Base-by-base conservation (phyloP, 2,329 filamentous ascomycete species). In the Fusarium albosuccineum region DNA sequence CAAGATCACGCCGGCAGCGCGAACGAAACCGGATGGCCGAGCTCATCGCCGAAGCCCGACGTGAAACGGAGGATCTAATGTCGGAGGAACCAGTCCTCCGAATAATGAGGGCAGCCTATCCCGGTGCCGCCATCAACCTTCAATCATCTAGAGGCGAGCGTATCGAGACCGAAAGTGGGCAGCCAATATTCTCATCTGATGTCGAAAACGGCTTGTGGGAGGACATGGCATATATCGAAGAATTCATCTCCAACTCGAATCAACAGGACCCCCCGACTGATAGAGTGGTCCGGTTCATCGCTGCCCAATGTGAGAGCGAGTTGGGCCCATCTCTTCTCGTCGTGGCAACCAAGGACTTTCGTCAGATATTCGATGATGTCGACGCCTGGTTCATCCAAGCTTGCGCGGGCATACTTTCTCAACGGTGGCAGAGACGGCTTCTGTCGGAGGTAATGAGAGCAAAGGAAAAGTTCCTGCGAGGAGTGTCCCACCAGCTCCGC, bases 401-500 rank as follows among this genome's bases (percentile, higher is more conserved):
- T 5, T 82, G 80, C 48, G 78, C 81, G 1, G 65, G 67, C 6
- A 71, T 82, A 2, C 66, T 83, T 7, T 77, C 76, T 5, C 75
- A 79, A 4, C 74, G 73, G 17, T 78, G 78, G 69, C 82, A 83
- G 29, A 76, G 79, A 16, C 72, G 67, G 2, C 66, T 77, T 10
- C 65, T 83, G 0, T 67, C 75, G 26, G 81, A 84, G 61, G 82
- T 79, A 0, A 74, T 82, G 57, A 69, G 70, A 11, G 80, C 80
- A 0, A 83, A 83, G 53, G 81, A 83, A 2, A 77, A 70, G 4
- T 84, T 84, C 56, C 70, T 84, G 1, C 75, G 82, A 5, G 80
- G 81, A 0, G 78, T 84, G 9, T 82, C 81, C 0, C 82, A 84
- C 53, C 80, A 83, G 36, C 77, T 84, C 0, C 76, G 82, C 37